A percentile compares a stretch with the other conserved stretches of the same genome.
phyloP scores from a whole-genome alignment of 305 asterid genomes.

The Fraxinus velutina region DNA sequence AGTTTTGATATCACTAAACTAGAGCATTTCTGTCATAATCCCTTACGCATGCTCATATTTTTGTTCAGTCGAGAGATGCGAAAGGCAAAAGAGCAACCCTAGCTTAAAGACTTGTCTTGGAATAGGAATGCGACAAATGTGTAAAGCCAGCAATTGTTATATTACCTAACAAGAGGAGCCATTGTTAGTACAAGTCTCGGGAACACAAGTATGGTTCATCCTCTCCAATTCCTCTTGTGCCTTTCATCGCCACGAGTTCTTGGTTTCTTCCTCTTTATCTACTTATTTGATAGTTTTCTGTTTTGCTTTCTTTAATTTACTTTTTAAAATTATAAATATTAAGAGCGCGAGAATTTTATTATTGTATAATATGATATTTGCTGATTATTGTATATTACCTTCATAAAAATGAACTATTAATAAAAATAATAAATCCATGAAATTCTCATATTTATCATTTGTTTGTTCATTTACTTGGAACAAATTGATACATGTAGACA shows the following conservation, averaged over 20 bases:
- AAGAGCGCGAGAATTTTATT: neutral
- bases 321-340: neutral
- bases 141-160: neutral
- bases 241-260: neutral
- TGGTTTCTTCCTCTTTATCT: neutral
- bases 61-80: constrained; percentile 56
- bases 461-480: neutral
- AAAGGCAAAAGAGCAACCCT: constrained; percentile 71
- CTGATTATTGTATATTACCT: neutral
- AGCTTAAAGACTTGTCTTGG: constrained; percentile 33
- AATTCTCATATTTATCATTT: neutral
- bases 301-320: neutral
- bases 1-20: neutral
- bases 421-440: neutral
- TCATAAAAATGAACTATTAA: neutral
- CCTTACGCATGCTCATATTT: constrained; percentile 17
- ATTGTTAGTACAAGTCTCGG: neutral
- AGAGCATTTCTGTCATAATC: neutral
- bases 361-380: neutral
- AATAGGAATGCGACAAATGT: neutral
- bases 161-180: neutral
- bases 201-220: neutral
- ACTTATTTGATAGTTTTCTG: neutral
- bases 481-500: neutral
- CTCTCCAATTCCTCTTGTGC: neutral